Conservation (phyloP, 75 land plant genomes). For the Pseudotsuga menziesii region DNA sequence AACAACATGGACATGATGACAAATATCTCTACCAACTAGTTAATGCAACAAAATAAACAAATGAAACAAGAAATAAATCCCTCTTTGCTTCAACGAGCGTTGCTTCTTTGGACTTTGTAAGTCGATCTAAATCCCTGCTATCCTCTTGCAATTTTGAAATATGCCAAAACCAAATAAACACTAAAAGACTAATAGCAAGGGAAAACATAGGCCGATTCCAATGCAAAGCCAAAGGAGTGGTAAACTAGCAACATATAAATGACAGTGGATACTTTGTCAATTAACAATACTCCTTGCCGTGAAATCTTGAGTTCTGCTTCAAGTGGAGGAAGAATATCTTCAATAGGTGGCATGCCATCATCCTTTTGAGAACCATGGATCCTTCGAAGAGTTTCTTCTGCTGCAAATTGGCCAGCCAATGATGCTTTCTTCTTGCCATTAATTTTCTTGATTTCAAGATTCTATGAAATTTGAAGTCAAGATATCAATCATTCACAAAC, state of each 20-base stretch:
- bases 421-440: conserved; percentile 98
- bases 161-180: conserved; percentile 25
- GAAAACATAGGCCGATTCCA: too few relatives aligned
- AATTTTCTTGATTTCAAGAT: conserved; percentile 84
- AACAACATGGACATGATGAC: too few relatives aligned
- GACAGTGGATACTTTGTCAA: conserved; percentile 29
- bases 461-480: conserved; percentile 36
- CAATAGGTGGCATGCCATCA: conserved; percentile 96
- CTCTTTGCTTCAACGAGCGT: conserved; percentile 94
- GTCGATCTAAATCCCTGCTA: conserved; percentile 89
- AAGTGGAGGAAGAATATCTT: conserved; percentile 90
- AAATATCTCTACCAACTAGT: too few relatives aligned
- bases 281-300: conserved; percentile 83
- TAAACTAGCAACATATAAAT: too few relatives aligned
- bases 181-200: too few relatives aligned
- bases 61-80: too few relatives aligned
- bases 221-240: too few relatives aligned
- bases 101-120: conserved; percentile 93
- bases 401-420: conserved; percentile 95
- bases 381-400: conserved; percentile 92
- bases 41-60: too few relatives aligned
- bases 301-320: conserved; percentile 93
- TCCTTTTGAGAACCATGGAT: conserved; percentile 97
- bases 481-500: neutral
- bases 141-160: conserved; percentile 89